A percentile compares a stretch with the other conserved stretches of the same genome.
phyloP scores from a whole-genome alignment of 306 rosid genomes.

The Fragaria vesca region DNA sequence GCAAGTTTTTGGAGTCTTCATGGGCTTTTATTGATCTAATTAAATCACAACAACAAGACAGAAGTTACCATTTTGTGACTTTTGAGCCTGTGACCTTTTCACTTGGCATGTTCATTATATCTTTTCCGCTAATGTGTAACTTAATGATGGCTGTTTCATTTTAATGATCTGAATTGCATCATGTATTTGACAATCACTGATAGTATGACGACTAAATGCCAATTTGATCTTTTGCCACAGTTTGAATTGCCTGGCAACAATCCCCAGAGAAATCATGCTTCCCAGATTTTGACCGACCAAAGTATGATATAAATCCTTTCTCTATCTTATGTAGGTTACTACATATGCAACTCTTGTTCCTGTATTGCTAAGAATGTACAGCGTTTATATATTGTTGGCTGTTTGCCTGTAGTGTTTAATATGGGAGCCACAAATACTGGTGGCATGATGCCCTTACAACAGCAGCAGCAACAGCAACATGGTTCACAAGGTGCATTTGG shows the following conservation, averaged over 20 bases:
- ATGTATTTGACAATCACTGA: background rate
- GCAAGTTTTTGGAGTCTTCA: background rate
- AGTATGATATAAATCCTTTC: conserved; percentile 45
- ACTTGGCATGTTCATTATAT: background rate
- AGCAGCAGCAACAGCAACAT: conserved; percentile 56
- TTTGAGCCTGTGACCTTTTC: background rate
- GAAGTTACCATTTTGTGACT: background rate
- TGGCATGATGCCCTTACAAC: conserved; percentile 69
- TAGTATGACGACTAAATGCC: conserved; percentile 14
- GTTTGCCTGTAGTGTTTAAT: conserved; percentile 66
- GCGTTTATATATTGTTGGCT: conserved; percentile 19
- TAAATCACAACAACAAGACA: background rate
- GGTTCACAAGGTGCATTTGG: conserved; percentile 74
- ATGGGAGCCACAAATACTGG: conserved; percentile 77
- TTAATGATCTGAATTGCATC: background rate
- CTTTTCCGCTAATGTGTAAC: background rate
- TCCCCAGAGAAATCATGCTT: conserved; percentile 74
- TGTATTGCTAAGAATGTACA: background rate
- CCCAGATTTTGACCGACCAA: conserved; percentile 83
- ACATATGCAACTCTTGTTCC: background rate
- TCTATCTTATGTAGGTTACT: background rate
- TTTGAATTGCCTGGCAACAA: conserved; percentile 72
- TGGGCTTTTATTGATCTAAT: background rate
- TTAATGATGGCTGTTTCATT: background rate
- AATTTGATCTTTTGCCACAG: conserved; percentile 38